Evolutionary conservation across 73 alveolate genomes (phyloP).

Genomic region (Breviolum minutum): DNA sequence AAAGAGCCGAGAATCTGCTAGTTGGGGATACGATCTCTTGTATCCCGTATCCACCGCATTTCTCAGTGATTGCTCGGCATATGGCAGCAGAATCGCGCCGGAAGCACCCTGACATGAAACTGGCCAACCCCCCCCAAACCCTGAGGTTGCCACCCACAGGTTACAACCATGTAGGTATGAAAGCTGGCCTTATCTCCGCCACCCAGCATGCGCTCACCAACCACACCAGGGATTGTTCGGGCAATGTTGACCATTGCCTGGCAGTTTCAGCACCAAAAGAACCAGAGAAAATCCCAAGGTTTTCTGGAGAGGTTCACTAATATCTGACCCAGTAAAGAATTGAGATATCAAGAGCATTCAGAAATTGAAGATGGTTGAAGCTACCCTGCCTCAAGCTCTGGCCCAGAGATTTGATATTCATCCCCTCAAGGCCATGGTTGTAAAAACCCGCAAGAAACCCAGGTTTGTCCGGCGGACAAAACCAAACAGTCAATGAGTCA

Average conservation of each 20-base stretch:
- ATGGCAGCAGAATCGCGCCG: slow-evolving; percentile 60
- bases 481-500: not conserved
- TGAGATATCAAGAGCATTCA: too few species aligned
- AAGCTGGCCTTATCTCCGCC: slow-evolving; percentile 81
- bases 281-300: not conserved
- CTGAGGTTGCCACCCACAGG: not conserved
- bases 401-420: slow-evolving; percentile 85
- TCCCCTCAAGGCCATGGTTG: slow-evolving; percentile 16
- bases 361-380: not conserved
- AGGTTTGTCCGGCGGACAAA: not conserved
- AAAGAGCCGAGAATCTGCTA: slow-evolving; percentile 41
- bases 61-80: slow-evolving; percentile 61
- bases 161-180: not conserved
- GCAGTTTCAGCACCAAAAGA: not conserved
- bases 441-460: not conserved
- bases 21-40: slow-evolving; percentile 73
- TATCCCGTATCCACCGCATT: slow-evolving; percentile 84
- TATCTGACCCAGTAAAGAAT: too few species aligned
- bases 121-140: not conserved
- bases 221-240: slow-evolving; percentile 85
- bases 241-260: slow-evolving; percentile 92
- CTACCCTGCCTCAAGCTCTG: slow-evolving; percentile 60
- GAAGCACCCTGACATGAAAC: slow-evolving; percentile 53
- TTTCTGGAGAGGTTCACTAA: too few species aligned
- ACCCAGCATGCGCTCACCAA: slow-evolving; percentile 93